Conservation (phyloP, 73 alveolate genomes). For the Paraurostyla sp. region DNA sequence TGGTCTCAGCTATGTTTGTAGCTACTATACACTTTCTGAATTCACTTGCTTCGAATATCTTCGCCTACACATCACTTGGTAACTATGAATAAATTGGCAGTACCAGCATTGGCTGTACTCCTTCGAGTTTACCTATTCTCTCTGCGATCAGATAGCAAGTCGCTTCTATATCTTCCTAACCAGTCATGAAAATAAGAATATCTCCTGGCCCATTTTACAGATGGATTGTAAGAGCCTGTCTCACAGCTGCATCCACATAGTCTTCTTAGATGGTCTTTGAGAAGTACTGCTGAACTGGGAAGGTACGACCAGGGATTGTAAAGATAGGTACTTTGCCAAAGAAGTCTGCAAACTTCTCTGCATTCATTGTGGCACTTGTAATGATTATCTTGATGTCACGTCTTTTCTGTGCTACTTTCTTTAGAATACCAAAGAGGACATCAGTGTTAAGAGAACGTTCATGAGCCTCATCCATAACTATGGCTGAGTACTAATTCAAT, state of each 20-base stretch:
- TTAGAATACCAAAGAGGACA: slow-evolving; percentile 99
- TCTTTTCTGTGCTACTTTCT: slow-evolving; percentile 93
- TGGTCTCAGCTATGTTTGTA: slow-evolving; percentile 99
- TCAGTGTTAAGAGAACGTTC: slow-evolving; percentile 99
- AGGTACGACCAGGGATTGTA: slow-evolving; percentile 99
- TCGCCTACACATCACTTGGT: slow-evolving; percentile 99
- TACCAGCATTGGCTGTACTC: slow-evolving; percentile 96
- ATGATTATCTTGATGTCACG: slow-evolving; percentile 98
- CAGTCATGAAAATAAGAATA: slow-evolving; percentile 99
- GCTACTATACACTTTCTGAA: slow-evolving; percentile 99
- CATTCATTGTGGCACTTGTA: slow-evolving; percentile 99
- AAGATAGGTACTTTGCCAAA: slow-evolving; percentile 99
- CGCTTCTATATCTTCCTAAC: slow-evolving; percentile 99
- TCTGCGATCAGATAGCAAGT: slow-evolving; percentile 96
- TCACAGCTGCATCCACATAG: slow-evolving; percentile 99
- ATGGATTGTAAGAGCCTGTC: slow-evolving; percentile 98
- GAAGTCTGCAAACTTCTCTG: slow-evolving; percentile 97
- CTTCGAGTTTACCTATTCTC: slow-evolving; percentile 92
- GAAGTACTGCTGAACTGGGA: slow-evolving; percentile 96
- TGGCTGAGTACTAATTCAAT: slow-evolving; percentile 96
- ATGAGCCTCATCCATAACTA: slow-evolving; percentile 99
- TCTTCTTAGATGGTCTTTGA: slow-evolving; percentile 97
- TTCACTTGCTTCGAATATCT: slow-evolving; percentile 98
- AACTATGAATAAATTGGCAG: slow-evolving; percentile 99
- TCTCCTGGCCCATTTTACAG: slow-evolving; percentile 96